A percentile compares a stretch with the other conserved stretches of the same genome.
phyloP scores from a whole-genome alignment of 192 early-diverging fungal genomes.

The Backusella australiensis region DNA sequence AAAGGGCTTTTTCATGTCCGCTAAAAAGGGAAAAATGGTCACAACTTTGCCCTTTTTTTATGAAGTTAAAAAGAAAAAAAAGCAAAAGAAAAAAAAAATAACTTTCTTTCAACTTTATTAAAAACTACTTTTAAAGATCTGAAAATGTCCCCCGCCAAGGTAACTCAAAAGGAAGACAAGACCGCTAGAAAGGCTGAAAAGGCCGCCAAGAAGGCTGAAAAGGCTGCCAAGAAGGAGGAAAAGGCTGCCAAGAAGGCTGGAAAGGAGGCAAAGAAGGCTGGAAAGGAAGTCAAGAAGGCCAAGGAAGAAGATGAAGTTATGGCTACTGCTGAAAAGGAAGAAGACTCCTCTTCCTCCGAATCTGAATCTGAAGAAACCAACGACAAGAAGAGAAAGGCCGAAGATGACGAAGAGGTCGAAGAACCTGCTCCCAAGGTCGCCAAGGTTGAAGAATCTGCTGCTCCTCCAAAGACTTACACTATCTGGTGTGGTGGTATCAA shows the following conservation, averaged over 20 bases:
- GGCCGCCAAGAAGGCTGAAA: slow-evolving; percentile 21
- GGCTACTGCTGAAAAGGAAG: slow-evolving; percentile 11
- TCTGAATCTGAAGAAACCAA: slow-evolving; percentile 39
- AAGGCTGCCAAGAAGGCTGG: slow-evolving; percentile 22
- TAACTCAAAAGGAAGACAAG: slow-evolving; percentile 46
- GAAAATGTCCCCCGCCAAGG: slow-evolving; percentile 39
- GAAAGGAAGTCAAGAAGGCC: slow-evolving; percentile 5
- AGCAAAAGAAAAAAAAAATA: not conserved
- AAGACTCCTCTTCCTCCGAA: not conserved
- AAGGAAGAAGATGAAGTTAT: slow-evolving; percentile 15
- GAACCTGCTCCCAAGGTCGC: slow-evolving; percentile 36
- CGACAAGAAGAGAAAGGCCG: slow-evolving; percentile 37
- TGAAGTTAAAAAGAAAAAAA: not conserved
- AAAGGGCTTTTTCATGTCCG: no score
- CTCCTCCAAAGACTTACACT: slow-evolving; percentile 40
- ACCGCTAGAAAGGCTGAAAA: slow-evolving; percentile 7
- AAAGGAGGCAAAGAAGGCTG: slow-evolving; percentile 22
- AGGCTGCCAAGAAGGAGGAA: slow-evolving; percentile 23
- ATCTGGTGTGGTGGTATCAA: slow-evolving; percentile 77
- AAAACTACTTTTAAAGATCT: not conserved
- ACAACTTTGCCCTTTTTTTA: not conserved
- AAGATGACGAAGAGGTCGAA: slow-evolving; percentile 31
- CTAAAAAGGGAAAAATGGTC: not conserved
- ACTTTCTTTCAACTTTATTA: not conserved
- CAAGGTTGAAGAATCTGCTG: slow-evolving; percentile 8